Evolutionary conservation across 169 alveolate species (phyloP).

Genomic region (Cryptosporidium ryanae): DNA sequence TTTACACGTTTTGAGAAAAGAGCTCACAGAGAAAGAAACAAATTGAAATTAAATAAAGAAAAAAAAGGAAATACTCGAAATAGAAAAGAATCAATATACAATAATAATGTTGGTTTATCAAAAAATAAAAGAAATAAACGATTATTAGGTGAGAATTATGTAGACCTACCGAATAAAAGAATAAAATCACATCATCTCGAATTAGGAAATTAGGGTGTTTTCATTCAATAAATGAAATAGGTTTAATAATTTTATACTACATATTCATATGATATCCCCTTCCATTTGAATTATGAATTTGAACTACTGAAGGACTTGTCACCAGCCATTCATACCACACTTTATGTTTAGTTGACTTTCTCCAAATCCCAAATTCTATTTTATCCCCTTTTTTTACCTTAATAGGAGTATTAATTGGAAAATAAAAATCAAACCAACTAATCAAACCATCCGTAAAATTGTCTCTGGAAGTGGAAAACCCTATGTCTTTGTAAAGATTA

Average conservation of each 20-base stretch:
- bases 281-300: slow-evolving; percentile 76
- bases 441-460: slow-evolving; percentile 79
- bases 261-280: slow-evolving; percentile 36
- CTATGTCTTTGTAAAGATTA: slow-evolving; percentile 78
- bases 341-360: slow-evolving; percentile 77
- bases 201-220: neutral
- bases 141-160: neutral
- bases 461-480: slow-evolving; percentile 81
- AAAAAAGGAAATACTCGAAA: neutral
- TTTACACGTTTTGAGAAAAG: slow-evolving; percentile 43
- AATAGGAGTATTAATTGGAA: slow-evolving; percentile 83
- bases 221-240: neutral
- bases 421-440: slow-evolving; percentile 87
- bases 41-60: neutral
- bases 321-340: slow-evolving; percentile 89
- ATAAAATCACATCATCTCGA: slow-evolving; percentile 21
- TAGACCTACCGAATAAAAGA: slow-evolving; percentile 14
- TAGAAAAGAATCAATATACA: neutral
- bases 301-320: slow-evolving; percentile 30
- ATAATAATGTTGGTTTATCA: neutral
- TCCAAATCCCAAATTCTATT: slow-evolving; percentile 78
- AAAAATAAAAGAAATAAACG: neutral
- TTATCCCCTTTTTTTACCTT: slow-evolving; percentile 68
- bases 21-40: slow-evolving; percentile 15
- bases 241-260: slow-evolving; percentile 5